Conservation (phyloP, 192 early-diverging fungal genomes). For the Coemansia sp. region DNA sequence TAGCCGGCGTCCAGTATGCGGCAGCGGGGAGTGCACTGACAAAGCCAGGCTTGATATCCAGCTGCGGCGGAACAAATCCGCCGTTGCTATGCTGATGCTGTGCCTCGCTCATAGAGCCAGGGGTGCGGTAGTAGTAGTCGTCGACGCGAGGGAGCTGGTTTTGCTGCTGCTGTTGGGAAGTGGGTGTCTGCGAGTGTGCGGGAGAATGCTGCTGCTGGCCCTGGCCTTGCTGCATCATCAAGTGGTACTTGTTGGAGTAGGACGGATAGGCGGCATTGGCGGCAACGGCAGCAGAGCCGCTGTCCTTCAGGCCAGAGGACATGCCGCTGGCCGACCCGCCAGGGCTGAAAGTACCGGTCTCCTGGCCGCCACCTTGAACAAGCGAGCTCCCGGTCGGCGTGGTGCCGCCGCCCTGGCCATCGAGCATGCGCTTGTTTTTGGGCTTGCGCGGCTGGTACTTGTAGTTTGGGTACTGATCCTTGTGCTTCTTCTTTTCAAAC, state of each 20-base stretch:
- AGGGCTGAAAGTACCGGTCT: conserved; percentile 21
- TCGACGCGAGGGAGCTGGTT: conserved; percentile 24
- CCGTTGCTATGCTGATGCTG: conserved; percentile 30
- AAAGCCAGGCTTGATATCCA: conserved; percentile 49
- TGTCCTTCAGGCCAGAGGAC: conserved; percentile 35
- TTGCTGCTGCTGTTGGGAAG: conserved; percentile 35
- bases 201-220: conserved; percentile 22
- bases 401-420: conserved; percentile 28
- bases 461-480: conserved; percentile 56
- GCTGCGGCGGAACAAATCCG: conserved; percentile 46
- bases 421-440: conserved; percentile 50
- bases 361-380: conserved; percentile 25
- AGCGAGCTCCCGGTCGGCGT: conserved; percentile 13
- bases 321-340: conserved; percentile 17
- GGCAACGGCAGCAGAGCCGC: background rate
- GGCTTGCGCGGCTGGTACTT: conserved; percentile 59
- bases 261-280: conserved; percentile 22
- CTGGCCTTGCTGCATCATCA: conserved; percentile 52
- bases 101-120: conserved; percentile 13
- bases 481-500: conserved; percentile 56
- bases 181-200: conserved; percentile 18
- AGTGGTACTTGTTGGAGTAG: conserved; percentile 50
- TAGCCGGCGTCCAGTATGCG: conserved; percentile 50
- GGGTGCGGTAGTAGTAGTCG: conserved; percentile 36
- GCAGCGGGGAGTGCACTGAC: conserved; percentile 18